Evolutionary conservation across 169 alveolate genomes (phyloP), one percentile per base, ranked within the genome.

Genomic region (Eimeria acervulina): DNA sequence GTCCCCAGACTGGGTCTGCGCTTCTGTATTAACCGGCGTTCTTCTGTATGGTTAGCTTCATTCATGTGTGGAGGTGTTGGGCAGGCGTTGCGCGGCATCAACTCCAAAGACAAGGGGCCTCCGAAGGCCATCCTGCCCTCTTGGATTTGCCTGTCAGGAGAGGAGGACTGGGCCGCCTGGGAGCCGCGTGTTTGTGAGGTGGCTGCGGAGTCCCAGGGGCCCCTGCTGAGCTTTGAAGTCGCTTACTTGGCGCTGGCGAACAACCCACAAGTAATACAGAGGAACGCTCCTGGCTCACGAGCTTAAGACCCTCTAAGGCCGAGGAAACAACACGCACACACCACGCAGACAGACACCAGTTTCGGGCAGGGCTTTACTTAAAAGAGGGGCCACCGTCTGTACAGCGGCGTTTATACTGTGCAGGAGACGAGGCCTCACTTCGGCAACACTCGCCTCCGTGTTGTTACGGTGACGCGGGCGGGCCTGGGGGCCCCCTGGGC

Each of bases 161-260:
- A 83, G 19, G 91, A 83, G 21, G 91, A 83, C 47, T 83, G 91
- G 91, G 91, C 91, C 8, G 91, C 91, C 38, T 83, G 70, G 70
- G 51, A 44, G 3, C 52, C 91, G 0, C 44, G 91, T 26, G 47
- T 83, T n/a, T 83, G 91, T 52, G 91, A 83, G 47, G 17, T 28
- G 21, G 66, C 91, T 5, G 36, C 52, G 28, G 7, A 26, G 42
- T 7, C 33, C 15, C 91, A n/a, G 76, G 91, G 74, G 91, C 76
- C 74, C 19, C 91, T 83, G 21, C 74, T 52, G 4, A 19, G 51
- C 26, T 83, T 83, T 28, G 74, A 52, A 52, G 91, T 83, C 8
- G 74, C 63, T n/a, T 83, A 83, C 74, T n/a, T 52, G 55, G 70
- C 91, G 23, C 59, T 83, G 10, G 33, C 44, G 28, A 42, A 83